Percentiles rank a stretch among this genome's conserved stretches.
Evolutionary conservation across 2,329 filamentous ascomycete species (phyloP).

Genomic region (Trichoderma oligosporum): DNA sequence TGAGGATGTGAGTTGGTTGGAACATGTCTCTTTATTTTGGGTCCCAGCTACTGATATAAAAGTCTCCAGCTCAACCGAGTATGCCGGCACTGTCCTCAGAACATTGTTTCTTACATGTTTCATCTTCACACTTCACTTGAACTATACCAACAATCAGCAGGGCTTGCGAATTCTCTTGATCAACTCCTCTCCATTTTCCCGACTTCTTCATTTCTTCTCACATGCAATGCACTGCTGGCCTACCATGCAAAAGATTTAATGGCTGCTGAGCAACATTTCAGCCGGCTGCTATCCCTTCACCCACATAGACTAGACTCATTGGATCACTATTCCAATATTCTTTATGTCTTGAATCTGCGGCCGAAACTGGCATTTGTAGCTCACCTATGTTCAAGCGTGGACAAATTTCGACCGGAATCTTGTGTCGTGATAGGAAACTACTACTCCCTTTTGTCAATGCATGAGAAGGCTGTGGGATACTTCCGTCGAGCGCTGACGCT

Average conservation of each 20-base stretch:
- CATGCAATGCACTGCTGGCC: slow-evolving; percentile 79
- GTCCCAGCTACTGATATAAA: slow-evolving; percentile 19
- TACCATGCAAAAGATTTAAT: slow-evolving; percentile 87
- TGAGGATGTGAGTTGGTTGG: slow-evolving; percentile 64
- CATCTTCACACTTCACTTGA: slow-evolving; percentile 87
- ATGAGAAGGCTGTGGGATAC: slow-evolving; percentile 97
- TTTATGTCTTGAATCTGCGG: slow-evolving; percentile 85
- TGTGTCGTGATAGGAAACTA: slow-evolving; percentile 98
- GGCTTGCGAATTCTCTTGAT: slow-evolving; percentile 69
- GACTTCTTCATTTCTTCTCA: slow-evolving; percentile 81
- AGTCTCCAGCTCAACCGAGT: slow-evolving; percentile 63
- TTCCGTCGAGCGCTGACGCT: slow-evolving; percentile 89
- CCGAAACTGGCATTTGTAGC: slow-evolving; percentile 91
- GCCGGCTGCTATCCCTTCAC: slow-evolving; percentile 74
- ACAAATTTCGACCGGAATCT: slow-evolving; percentile 95
- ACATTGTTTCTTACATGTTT: slow-evolving; percentile 92
- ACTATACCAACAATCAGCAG: slow-evolving; percentile 78
- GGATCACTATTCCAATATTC: slow-evolving; percentile 95
- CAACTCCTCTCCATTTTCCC: slow-evolving; percentile 84
- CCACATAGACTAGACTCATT: slow-evolving; percentile 76
- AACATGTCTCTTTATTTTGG: slow-evolving; percentile 19
- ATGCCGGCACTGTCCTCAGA: slow-evolving; percentile 71
- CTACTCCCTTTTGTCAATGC: slow-evolving; percentile 88
- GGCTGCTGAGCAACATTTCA: slow-evolving; percentile 63
- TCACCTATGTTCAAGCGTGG: slow-evolving; percentile 82